Conservation (phyloP, 1,139 yeast species). For the Yamadazyma sp. region DNA sequence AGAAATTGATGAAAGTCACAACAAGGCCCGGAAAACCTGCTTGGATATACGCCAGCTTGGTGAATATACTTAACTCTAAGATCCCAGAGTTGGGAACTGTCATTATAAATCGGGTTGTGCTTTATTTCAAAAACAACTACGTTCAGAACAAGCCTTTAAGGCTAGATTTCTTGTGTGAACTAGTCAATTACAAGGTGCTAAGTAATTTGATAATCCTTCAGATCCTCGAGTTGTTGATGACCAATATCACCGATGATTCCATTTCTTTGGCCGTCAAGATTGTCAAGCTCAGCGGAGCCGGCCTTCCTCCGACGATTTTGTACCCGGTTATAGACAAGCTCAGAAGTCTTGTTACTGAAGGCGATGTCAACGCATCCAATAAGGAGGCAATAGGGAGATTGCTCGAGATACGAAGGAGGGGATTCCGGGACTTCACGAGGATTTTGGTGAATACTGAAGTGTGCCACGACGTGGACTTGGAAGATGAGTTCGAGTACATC, state of each 20-base stretch:
- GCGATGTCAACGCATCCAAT: conserved; percentile 41
- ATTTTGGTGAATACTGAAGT: conserved; percentile 60
- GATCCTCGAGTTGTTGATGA: conserved; percentile 57
- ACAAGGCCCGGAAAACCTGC: conserved; percentile 47
- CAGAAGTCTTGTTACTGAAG: conserved; percentile 59
- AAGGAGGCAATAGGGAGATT: conserved; percentile 53
- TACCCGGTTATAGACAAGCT: conserved; percentile 62
- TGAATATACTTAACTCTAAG: conserved; percentile 63
- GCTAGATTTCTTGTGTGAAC: conserved; percentile 58
- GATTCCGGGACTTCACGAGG: conserved; percentile 46
- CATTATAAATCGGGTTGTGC: conserved; percentile 51
- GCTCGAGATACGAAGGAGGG: conserved; percentile 51
- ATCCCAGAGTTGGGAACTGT: conserved; percentile 70
- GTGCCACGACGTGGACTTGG: conserved; percentile 60
- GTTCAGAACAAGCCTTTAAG: conserved; percentile 44
- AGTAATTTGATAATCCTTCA: conserved; percentile 67
- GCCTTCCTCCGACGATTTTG: conserved; percentile 25
- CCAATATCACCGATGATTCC: conserved; percentile 50
- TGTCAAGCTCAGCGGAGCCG: conserved; percentile 25
- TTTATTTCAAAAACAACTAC: conserved; percentile 60
- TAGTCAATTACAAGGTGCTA: conserved; percentile 65
- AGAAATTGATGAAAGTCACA: conserved; percentile 48
- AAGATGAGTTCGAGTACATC: conserved; percentile 40
- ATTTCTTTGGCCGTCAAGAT: conserved; percentile 26
- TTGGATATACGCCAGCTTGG: conserved; percentile 56